phyloP scores from a whole-genome alignment of 2,329 filamentous ascomycete species.

The Exophiala spinifera region DNA sequence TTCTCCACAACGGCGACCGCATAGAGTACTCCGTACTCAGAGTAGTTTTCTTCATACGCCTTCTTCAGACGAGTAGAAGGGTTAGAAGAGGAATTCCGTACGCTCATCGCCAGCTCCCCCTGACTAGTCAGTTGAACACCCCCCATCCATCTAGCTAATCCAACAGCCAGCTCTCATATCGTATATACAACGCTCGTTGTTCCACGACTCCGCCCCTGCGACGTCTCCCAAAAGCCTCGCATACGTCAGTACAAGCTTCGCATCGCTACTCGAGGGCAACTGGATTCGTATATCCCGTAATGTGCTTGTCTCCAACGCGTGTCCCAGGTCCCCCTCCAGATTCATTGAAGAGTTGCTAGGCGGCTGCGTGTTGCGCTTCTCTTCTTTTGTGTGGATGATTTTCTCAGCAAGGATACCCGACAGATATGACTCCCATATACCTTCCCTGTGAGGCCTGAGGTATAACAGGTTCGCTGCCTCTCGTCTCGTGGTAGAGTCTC shows the following conservation, averaged over 20 bases:
- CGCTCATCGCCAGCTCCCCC: no score
- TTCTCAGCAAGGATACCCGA: slow-evolving; percentile 19
- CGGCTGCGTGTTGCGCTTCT: neutral
- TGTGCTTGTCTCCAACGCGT: neutral
- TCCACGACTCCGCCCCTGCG: neutral
- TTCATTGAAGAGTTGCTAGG: neutral
- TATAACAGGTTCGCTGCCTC: slow-evolving; percentile 27
- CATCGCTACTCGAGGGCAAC: neutral
- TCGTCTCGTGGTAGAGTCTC: slow-evolving; percentile 29
- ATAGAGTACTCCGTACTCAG: no score
- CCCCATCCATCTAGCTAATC: no score
- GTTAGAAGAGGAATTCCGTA: no score
- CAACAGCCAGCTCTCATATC: neutral
- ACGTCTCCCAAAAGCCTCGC: neutral
- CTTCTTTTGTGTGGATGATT: slow-evolving; percentile 20
- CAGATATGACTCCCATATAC: slow-evolving; percentile 27
- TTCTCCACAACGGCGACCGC: no score
- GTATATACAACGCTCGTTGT: neutral
- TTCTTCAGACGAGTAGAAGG: no score
- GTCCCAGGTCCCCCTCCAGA: neutral
- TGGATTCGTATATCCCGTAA: neutral
- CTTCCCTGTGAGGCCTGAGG: slow-evolving; percentile 26
- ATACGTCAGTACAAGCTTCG: neutral
- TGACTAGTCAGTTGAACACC: no score
- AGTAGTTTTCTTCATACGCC: no score